Conservation (phyloP, 2,329 filamentous ascomycete genomes). For the Curvularia verruculosa region DNA sequence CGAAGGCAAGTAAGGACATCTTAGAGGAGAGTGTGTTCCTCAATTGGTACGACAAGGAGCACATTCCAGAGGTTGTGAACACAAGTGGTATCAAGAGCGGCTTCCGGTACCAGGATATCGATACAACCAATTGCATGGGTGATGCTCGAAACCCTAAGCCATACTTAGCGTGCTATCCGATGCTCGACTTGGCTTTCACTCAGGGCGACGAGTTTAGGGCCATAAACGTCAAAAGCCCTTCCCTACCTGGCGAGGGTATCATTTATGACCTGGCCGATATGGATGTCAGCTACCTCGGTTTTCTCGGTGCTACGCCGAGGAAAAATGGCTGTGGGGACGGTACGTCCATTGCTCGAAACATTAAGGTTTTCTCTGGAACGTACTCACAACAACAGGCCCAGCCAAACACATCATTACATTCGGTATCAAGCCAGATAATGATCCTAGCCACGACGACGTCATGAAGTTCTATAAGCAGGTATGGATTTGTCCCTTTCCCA, state of each 20-base stretch:
- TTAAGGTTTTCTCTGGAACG: neutral
- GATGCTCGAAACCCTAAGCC: conserved; percentile 32
- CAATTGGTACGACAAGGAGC: conserved; percentile 51
- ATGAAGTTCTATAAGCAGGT: conserved; percentile 23
- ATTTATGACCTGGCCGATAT: conserved; percentile 41
- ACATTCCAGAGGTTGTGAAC: conserved; percentile 48
- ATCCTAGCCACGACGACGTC: conserved; percentile 19
- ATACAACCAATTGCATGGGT: conserved; percentile 22
- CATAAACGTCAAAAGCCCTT: conserved; percentile 44
- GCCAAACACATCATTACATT: conserved; percentile 26
- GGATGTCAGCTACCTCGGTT: conserved; percentile 35
- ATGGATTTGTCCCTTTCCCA: neutral
- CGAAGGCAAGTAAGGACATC: conserved; percentile 35
- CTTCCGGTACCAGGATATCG: conserved; percentile 42
- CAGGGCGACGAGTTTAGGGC: conserved; percentile 43
- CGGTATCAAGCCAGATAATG: conserved; percentile 24
- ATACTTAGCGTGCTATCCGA: conserved; percentile 48
- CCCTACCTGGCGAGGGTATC: conserved; percentile 32
- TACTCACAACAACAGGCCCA: conserved; percentile 9
- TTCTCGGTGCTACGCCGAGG: conserved; percentile 20
- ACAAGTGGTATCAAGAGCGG: conserved; percentile 44
- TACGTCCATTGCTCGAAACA: neutral
- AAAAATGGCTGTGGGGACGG: conserved; percentile 1
- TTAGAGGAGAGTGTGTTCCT: conserved; percentile 42
- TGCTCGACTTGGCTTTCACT: conserved; percentile 47